Conservation (phyloP, 2,329 filamentous ascomycete genomes). For the Plectosphaerella cucumerina region DNA sequence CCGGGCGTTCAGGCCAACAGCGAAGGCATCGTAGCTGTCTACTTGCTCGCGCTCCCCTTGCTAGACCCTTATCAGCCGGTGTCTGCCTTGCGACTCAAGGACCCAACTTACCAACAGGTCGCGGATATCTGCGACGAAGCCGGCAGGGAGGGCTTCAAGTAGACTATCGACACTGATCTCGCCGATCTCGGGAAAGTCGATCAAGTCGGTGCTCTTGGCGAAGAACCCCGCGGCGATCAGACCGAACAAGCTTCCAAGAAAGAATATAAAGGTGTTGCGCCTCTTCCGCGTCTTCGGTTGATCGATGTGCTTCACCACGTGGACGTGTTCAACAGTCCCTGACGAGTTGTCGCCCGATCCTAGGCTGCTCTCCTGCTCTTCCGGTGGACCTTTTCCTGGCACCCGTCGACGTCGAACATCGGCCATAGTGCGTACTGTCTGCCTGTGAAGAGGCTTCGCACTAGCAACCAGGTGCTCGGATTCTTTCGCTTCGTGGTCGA, state of each 20-base stretch:
- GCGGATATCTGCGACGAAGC: constrained; percentile 78
- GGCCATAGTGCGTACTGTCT: not conserved
- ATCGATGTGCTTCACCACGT: constrained; percentile 33
- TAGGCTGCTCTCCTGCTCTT: constrained; percentile 12
- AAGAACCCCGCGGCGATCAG: constrained; percentile 87
- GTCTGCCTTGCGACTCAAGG: not conserved
- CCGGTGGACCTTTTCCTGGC: constrained; percentile 17
- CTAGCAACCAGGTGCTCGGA: no score
- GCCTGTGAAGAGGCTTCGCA: not conserved
- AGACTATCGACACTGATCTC: constrained; percentile 82
- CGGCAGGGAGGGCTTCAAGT: constrained; percentile 82
- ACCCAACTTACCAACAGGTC: constrained; percentile 65
- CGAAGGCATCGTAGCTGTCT: constrained; percentile 89
- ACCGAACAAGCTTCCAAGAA: constrained; percentile 84
- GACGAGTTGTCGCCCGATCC: constrained; percentile 26
- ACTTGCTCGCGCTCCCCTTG: constrained; percentile 79
- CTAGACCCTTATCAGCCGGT: constrained; percentile 32
- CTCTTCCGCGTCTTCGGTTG: constrained; percentile 60
- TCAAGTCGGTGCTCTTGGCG: constrained; percentile 82
- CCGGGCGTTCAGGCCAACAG: constrained; percentile 79
- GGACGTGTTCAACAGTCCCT: constrained; percentile 30
- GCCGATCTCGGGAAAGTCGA: constrained; percentile 67
- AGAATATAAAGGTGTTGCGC: constrained; percentile 77
- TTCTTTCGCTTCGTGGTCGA: no score
- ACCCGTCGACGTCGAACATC: constrained; percentile 15